These are phyloP conservation scores for Silene vulgaris DNA, from an alignment of 179 eudicot genomes.

Conservation along the genomic window DNA sequence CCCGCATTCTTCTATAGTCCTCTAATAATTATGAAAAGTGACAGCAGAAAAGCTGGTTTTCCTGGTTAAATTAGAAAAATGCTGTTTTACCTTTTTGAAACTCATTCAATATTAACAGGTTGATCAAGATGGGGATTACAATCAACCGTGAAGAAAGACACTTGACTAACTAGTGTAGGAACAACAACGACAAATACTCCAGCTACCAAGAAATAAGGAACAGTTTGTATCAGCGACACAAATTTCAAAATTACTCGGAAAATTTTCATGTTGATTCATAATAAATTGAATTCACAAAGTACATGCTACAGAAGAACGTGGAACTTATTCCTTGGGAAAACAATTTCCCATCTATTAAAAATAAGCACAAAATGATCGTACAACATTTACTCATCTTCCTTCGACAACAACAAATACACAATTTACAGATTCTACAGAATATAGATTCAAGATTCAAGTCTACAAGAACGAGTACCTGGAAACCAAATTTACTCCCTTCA, in stretches of 20 bases:
- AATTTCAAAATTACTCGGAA: not conserved
- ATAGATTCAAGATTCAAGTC: slow-evolving; percentile 18
- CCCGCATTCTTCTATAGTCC: not conserved
- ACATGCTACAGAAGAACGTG: slow-evolving; percentile 10
- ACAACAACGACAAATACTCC: not conserved
- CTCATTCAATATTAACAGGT: not conserved
- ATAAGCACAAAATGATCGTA: not conserved
- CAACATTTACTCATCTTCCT: slow-evolving; percentile 16
- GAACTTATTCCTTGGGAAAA: not conserved
- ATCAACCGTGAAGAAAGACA: not conserved
- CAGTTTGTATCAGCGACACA: not conserved
- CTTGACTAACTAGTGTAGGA: not conserved
- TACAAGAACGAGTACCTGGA: slow-evolving; percentile 9
- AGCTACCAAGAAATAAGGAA: not conserved
- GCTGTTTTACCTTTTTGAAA: not conserved
- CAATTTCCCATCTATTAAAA: slow-evolving; percentile 15
- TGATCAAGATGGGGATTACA: not conserved
- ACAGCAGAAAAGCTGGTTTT: not conserved
- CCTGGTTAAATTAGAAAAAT: not conserved
- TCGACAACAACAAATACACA: slow-evolving; percentile 15
- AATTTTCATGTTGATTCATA: not conserved
- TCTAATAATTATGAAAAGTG: not conserved
- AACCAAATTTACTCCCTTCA: slow-evolving; percentile 21
- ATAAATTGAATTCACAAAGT: not conserved
- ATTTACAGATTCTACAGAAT: slow-evolving; percentile 21